Percentiles rank a stretch among this genome's conserved stretches.
Evolutionary conservation across 1,284 basidiomycete genomes (phyloP).

Genomic region (Ustilago tritici): DNA sequence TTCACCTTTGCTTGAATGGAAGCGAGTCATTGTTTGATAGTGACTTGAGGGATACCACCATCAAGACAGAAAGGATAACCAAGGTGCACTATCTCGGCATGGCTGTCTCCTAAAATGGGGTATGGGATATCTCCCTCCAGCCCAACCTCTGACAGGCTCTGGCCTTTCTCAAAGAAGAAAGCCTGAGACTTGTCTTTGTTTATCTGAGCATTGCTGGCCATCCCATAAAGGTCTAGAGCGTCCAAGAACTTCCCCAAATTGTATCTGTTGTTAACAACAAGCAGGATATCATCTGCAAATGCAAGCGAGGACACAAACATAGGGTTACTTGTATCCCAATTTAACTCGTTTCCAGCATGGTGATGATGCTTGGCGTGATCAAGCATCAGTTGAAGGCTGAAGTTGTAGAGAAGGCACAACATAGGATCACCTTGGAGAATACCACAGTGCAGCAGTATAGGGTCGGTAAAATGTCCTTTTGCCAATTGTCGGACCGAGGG

Average conservation of each 20-base stretch:
- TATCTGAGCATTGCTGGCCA: not conserved
- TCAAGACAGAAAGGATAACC: not conserved
- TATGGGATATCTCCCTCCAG: not conserved
- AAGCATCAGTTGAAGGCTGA: not conserved
- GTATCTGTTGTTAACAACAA: not conserved
- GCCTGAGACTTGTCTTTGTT: conserved; percentile 1
- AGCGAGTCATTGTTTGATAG: no score
- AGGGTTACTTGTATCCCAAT: not conserved
- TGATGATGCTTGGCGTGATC: not conserved
- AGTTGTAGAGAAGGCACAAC: conserved; percentile 1
- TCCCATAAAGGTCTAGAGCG: not conserved
- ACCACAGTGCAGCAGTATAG: not conserved
- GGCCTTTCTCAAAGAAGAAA: not conserved
- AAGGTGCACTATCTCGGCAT: not conserved
- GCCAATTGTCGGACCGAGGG: not conserved
- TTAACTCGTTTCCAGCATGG: not conserved
- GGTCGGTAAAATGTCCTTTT: not conserved
- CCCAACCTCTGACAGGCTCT: no score
- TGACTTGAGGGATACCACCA: not conserved
- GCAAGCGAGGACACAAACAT: not conserved
- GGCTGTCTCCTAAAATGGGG: not conserved
- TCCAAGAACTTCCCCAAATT: not conserved
- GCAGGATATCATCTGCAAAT: not conserved
- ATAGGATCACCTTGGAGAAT: conserved; percentile 3
- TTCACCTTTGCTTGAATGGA: not conserved